These are phyloP conservation scores for Anisodus tanguticus DNA, from an alignment of 257 asterid species.

Conservation along the genomic window DNA sequence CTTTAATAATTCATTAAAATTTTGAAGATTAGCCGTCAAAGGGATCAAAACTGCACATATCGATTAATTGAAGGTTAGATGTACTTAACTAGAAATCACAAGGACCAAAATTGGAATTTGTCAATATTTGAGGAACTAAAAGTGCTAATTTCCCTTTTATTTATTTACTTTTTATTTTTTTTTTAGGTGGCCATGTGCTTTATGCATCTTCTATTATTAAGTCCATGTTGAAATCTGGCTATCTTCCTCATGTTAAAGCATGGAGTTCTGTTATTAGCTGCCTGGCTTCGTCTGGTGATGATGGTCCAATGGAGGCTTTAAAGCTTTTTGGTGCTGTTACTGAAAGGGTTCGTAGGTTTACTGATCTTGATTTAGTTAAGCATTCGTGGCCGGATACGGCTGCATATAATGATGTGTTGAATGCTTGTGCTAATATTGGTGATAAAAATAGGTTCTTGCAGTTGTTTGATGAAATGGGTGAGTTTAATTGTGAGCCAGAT, in stretches of 20 bases:
- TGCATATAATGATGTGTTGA: constrained; percentile 85
- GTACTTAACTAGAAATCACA: too few species aligned
- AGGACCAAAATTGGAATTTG: too few species aligned
- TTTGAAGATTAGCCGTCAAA: too few species aligned
- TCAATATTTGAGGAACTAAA: too few species aligned
- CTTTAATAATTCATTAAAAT: too few species aligned
- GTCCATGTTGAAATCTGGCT: constrained; percentile 91
- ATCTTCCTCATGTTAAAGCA: constrained; percentile 90
- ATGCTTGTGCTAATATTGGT: constrained; percentile 87
- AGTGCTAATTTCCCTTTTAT: too few species aligned
- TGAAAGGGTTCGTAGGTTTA: constrained; percentile 53
- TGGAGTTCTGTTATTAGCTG: constrained; percentile 91
- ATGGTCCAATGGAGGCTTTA: constrained; percentile 77
- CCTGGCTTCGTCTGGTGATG: constrained; percentile 76
- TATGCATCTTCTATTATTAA: constrained; percentile 80
- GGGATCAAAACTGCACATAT: too few species aligned
- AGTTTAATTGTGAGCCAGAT: constrained; percentile 75
- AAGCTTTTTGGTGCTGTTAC: constrained; percentile 60
- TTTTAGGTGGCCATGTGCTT: constrained; percentile 64
- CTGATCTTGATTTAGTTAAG: constrained; percentile 56
- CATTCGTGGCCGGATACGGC: constrained; percentile 80
- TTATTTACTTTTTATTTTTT: too few species aligned
- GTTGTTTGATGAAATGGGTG: constrained; percentile 81
- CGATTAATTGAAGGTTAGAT: too few species aligned
- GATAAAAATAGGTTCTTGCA: constrained; percentile 61